These are phyloP conservation scores for Aspergillus udagawae DNA, from an alignment of 2,329 filamentous ascomycete genomes.

Conservation along the genomic window DNA sequence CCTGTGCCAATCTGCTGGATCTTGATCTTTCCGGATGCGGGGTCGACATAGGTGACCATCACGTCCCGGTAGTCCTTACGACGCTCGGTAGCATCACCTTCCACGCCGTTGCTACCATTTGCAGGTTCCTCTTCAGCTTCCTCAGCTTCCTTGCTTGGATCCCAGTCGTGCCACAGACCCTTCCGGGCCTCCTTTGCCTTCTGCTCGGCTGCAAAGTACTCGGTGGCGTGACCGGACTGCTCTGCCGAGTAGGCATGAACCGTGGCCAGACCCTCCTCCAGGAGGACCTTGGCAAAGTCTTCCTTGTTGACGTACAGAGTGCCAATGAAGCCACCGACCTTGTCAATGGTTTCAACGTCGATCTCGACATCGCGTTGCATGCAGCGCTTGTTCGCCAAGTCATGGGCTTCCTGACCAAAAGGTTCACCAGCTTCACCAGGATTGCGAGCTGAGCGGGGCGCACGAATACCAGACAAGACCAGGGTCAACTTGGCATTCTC, in stretches of 20 bases:
- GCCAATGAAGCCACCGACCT: conserved; percentile 95
- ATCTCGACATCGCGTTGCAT: conserved; percentile 96
- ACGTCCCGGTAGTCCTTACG: conserved; percentile 94
- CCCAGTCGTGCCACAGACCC: conserved; percentile 90
- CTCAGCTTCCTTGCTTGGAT: conserved; percentile 77
- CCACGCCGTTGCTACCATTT: conserved; percentile 48
- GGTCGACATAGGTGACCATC: conserved; percentile 83
- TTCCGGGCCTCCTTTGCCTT: conserved; percentile 84
- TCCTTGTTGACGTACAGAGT: conserved; percentile 90
- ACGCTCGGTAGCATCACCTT: conserved; percentile 54
- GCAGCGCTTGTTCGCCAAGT: conserved; percentile 81
- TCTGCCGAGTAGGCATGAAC: conserved; percentile 95
- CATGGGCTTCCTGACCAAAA: conserved; percentile 90
- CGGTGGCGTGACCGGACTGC: conserved; percentile 82
- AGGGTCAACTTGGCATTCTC: conserved; percentile 94
- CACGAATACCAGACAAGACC: conserved; percentile 87
- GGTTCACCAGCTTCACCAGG: conserved; percentile 80
- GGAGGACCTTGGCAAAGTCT: conserved; percentile 87
- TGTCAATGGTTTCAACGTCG: conserved; percentile 91
- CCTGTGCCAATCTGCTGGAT: conserved; percentile 85
- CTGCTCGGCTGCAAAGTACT: conserved; percentile 83
- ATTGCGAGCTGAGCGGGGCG: conserved; percentile 78
- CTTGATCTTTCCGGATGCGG: conserved; percentile 73
- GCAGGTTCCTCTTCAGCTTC: conserved; percentile 50
- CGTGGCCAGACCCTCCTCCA: conserved; percentile 89